phyloP scores from a whole-genome alignment of 2,329 filamentous ascomycete genomes.

The Xenoacremonium recifei region DNA sequence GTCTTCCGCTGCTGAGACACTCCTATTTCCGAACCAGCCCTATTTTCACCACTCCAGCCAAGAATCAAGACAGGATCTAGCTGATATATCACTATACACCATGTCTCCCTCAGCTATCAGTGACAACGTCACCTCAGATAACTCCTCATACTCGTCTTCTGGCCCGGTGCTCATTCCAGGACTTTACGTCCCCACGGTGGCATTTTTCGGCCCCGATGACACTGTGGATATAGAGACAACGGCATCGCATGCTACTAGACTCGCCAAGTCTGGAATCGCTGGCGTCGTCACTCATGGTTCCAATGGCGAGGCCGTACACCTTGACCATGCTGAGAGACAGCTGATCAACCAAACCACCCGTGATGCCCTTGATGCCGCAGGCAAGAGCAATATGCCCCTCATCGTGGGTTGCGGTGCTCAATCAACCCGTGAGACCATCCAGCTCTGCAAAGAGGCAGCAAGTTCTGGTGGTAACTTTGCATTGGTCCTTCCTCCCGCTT shows the following conservation, averaged over 20 bases:
- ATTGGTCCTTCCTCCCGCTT: constrained; percentile 66
- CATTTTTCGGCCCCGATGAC: constrained; percentile 58
- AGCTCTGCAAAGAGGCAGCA: constrained; percentile 63
- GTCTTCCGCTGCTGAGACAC: no score
- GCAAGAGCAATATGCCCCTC: constrained; percentile 55
- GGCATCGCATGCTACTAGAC: constrained; percentile 52
- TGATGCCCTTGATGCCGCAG: constrained; percentile 56
- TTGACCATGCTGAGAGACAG: constrained; percentile 63
- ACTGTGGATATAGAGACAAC: constrained; percentile 54
- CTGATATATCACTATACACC: no score
- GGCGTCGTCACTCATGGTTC: constrained; percentile 69
- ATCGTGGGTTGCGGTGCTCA: constrained; percentile 70
- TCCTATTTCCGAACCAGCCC: no score
- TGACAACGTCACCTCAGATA: neutral
- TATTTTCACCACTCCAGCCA: no score
- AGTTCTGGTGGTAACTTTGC: constrained; percentile 64
- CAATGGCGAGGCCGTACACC: constrained; percentile 72
- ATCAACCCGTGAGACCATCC: constrained; percentile 65
- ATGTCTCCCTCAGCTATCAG: constrained; percentile 5
- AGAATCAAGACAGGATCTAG: no score
- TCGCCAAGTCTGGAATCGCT: constrained; percentile 62
- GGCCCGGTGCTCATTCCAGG: constrained; percentile 30
- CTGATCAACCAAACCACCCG: constrained; percentile 61
- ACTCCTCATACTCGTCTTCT: neutral
- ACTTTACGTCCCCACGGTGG: constrained; percentile 62